Conservation (phyloP, 2,329 filamentous ascomycete genomes). For the Ophiocordyceps camponoti-saundersi region DNA sequence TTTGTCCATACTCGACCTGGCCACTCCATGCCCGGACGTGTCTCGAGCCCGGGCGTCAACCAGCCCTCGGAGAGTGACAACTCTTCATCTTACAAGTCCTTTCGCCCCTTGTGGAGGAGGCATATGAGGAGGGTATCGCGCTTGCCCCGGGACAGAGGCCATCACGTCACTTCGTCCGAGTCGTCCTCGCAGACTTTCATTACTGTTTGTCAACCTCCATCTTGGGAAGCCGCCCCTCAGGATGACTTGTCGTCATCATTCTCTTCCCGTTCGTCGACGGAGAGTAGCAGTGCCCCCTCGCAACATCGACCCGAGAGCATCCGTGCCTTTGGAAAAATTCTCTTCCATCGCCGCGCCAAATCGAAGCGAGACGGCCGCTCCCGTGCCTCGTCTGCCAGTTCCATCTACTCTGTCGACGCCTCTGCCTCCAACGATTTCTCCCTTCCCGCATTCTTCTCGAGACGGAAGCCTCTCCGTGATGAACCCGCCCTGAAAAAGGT, state of each 20-base stretch:
- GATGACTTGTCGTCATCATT: slow-evolving; percentile 9
- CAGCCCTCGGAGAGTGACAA: too few relatives aligned
- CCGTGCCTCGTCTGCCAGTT: slow-evolving; percentile 28
- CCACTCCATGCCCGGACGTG: too few relatives aligned
- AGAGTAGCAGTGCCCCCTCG: slow-evolving; percentile 31
- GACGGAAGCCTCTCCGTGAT: slow-evolving; percentile 25
- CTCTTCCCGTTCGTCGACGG: slow-evolving; percentile 37
- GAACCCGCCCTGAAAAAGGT: slow-evolving; percentile 21
- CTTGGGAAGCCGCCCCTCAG: slow-evolving; percentile 11
- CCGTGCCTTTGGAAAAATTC: slow-evolving; percentile 39
- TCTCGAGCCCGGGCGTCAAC: too few relatives aligned
- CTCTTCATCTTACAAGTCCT: neutral
- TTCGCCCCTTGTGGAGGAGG: neutral
- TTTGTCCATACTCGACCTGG: too few relatives aligned
- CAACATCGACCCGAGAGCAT: slow-evolving; percentile 41
- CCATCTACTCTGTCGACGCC: slow-evolving; percentile 28
- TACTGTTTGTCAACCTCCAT: neutral
- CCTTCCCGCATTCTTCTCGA: slow-evolving; percentile 18
- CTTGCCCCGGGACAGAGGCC: neutral
- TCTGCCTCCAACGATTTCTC: slow-evolving; percentile 4
- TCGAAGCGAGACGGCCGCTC: slow-evolving; percentile 34
- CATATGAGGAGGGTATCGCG: neutral
- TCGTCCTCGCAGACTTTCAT: neutral
- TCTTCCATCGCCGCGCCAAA: slow-evolving; percentile 37
- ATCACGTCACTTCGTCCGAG: neutral